Percentiles rank a stretch among this genome's conserved stretches.
phyloP scores from a whole-genome alignment of 2,329 filamentous ascomycete genomes.

The Cercospora nicotianae region DNA sequence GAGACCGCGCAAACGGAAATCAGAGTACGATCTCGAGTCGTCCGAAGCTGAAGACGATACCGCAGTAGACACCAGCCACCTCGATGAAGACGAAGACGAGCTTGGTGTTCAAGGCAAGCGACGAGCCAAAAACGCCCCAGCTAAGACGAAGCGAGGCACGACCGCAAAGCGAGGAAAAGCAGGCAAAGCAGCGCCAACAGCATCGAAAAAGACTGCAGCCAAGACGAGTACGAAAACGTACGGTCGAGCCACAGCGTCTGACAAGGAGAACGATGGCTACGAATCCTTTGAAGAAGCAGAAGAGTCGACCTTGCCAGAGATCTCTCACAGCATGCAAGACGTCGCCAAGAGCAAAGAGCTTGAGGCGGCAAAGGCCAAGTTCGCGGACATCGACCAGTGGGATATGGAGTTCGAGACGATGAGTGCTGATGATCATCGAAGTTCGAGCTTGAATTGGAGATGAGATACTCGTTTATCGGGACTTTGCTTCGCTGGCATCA shows the following conservation, averaged over 20 bases:
- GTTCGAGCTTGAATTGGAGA: constrained; percentile 38
- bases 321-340: constrained; percentile 35
- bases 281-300: constrained; percentile 33
- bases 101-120: constrained; percentile 32
- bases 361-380: constrained; percentile 48
- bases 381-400: constrained; percentile 52
- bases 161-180: constrained; percentile 24
- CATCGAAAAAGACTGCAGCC: constrained; percentile 8
- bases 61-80: constrained; percentile 25
- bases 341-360: constrained; percentile 41
- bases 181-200: constrained; percentile 8
- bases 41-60: constrained; percentile 38
- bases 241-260: constrained; percentile 40
- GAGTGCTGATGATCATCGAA: constrained; percentile 44
- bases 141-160: constrained; percentile 17
- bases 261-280: constrained; percentile 46
- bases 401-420: constrained; percentile 55
- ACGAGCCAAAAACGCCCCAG: constrained; percentile 24
- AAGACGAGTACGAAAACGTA: constrained; percentile 32
- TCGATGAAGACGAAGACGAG: constrained; percentile 46
- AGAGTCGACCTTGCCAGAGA: constrained; percentile 25
- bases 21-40: constrained; percentile 45
- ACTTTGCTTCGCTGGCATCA: not conserved
- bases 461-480: constrained; percentile 16
- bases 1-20: constrained; percentile 28